Conservation (phyloP, 176 grass and related monocot genomes). For the Rhipidocladum racemiflorum region DNA sequence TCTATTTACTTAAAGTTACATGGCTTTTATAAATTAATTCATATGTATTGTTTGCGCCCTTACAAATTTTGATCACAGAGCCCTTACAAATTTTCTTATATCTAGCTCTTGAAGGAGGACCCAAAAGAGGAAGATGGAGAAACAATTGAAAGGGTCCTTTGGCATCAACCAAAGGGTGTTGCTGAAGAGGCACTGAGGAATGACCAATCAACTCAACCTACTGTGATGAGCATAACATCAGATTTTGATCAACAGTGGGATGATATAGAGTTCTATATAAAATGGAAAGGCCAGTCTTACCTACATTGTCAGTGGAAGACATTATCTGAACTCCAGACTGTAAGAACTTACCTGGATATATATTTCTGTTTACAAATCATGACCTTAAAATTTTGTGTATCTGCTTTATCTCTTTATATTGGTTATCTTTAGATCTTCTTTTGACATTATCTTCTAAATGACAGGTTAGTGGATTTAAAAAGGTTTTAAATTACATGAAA, state of each 20-base stretch:
- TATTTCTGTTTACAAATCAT: constrained; percentile 4
- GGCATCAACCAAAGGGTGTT: constrained; percentile 79
- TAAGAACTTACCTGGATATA: constrained; percentile 33
- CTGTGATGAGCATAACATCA: constrained; percentile 51
- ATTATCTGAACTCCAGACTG: constrained; percentile 73
- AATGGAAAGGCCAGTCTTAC: constrained; percentile 96
- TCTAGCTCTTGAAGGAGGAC: constrained; percentile 73
- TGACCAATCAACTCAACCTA: constrained; percentile 65
- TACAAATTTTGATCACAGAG: neutral
- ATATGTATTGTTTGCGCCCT: neutral
- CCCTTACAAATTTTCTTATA: constrained; percentile 14
- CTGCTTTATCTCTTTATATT: constrained; percentile 6
- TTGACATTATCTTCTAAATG: constrained; percentile 32
- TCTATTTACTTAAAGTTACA: neutral
- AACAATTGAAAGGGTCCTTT: constrained; percentile 92
- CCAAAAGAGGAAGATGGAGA: constrained; percentile 79
- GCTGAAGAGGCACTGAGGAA: constrained; percentile 75
- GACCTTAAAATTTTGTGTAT: constrained; percentile 7
- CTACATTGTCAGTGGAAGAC: constrained; percentile 95
- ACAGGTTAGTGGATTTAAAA: constrained; percentile 99
- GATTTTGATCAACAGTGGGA: constrained; percentile 75
- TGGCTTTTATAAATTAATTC: neutral
- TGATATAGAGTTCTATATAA: constrained; percentile 95
- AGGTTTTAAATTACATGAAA: constrained; percentile 97
- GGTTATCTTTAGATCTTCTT: constrained; percentile 3